Evolutionary conservation across 176 grass and related monocot species (phyloP).

Genomic region (Ensete glaucum): DNA sequence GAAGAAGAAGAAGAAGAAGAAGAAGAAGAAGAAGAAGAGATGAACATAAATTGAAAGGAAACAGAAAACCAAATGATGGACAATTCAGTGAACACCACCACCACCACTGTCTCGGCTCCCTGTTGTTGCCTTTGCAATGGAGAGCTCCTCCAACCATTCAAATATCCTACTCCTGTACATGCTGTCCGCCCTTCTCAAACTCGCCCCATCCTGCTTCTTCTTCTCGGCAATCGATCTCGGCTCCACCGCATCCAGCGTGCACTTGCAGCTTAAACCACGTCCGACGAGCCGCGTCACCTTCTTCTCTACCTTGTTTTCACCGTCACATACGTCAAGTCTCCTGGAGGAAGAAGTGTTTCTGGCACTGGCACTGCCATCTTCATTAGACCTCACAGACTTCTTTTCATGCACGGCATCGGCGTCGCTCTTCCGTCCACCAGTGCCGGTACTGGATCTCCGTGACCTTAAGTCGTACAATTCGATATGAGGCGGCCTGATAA

Average conservation of each 20-base stretch:
- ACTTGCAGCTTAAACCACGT: constrained; percentile 31
- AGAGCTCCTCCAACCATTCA: constrained; percentile 40
- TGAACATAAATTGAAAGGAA: background rate
- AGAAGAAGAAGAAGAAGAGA: background rate
- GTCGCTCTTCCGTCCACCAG: background rate
- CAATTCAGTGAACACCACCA: background rate
- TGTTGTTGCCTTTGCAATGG: constrained; percentile 21
- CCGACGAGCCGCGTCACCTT: constrained; percentile 18
- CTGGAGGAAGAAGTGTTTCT: background rate
- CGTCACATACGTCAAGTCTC: background rate
- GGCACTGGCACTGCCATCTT: constrained; percentile 9
- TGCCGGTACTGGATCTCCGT: background rate
- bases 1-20: background rate
- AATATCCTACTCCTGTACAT: constrained; percentile 34
- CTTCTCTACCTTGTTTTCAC: constrained; percentile 5
- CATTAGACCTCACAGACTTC: background rate
- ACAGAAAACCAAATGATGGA: background rate
- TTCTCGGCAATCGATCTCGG: background rate
- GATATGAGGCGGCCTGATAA: constrained; percentile 29
- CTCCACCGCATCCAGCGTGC: constrained; percentile 30
- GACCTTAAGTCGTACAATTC: constrained; percentile 23
- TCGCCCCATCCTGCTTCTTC: constrained; percentile 14
- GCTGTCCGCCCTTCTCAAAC: constrained; percentile 18
- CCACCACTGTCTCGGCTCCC: background rate
- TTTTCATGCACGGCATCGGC: background rate